Evolutionary conservation across 2,329 filamentous ascomycete species (phyloP), one percentile per base, ranked within the genome.

Genomic region (Colletotrichum gloeosporioides): DNA sequence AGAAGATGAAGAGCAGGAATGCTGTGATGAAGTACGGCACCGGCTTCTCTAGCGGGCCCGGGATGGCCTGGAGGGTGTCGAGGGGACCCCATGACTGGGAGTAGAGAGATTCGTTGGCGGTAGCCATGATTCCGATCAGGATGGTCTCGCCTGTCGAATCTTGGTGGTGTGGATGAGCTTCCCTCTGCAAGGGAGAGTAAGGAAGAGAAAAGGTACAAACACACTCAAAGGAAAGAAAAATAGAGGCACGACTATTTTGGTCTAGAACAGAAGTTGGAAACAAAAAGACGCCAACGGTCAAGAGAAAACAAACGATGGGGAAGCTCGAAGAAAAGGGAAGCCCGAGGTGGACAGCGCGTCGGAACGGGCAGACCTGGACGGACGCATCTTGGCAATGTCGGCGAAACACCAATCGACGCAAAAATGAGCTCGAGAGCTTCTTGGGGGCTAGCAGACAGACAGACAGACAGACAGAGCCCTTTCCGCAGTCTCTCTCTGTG

Each of bases 11-110:
- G 6, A 76, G 34, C 2, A 76, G 25, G 15, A 76, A 76, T 4
- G 44, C 73, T 2, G 73, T 76, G 22, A 76, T 73, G 70, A 76
- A 76, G 44, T 76, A 76, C 34, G 73, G 73, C 4, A 76, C 64
- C 15, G 73, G 73, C 64, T 76, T 76, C 29, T 76, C 73, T 5
- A 76, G 22, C 9, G 73, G 73, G 18, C 73, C 62, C 10, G 73
- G 73, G 29, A 76, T 64, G 29, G 73, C 70, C 65, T 76, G 73
- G 12, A 76, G 59, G 8, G 70, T 69, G 57, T 76, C 70, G 32
- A 76, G 73, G 9, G 73, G 57, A 1, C 70, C 73, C 73, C 73
- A 76, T 16, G 73, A 68, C 34, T 73, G 73, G 15, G 49, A 69
- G 31, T 67, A 31, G 25, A 65, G 65, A 25, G 73, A 76, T 39